phyloP scores from a whole-genome alignment of 768 basidiomycete species.

The Russula emetica region DNA sequence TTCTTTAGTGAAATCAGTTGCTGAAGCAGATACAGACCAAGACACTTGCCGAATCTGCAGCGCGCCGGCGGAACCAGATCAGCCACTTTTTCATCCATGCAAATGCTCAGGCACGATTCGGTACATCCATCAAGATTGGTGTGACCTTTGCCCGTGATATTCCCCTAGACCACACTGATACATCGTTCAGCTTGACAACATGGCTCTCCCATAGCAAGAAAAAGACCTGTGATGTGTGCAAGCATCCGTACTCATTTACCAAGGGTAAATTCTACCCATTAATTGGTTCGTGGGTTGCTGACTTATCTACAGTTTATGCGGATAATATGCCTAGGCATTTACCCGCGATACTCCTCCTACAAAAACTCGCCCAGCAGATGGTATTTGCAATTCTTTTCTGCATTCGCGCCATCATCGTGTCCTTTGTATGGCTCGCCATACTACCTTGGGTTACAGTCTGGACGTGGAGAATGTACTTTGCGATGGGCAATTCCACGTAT shows the following conservation, averaged over 20 bases:
- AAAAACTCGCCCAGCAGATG: conserved; percentile 63
- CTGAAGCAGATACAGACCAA: conserved; percentile 32
- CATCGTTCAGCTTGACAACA: conserved; percentile 65
- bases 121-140: conserved; percentile 98
- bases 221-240: conserved; percentile 95
- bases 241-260: conserved; percentile 85
- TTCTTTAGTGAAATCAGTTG: conserved; percentile 6
- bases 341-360: conserved; percentile 62
- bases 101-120: conserved; percentile 97
- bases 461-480: conserved; percentile 87
- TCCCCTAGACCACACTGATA: conserved; percentile 9
- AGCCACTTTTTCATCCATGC: conserved; percentile 92
- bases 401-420: conserved; percentile 67
- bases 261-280: conserved; percentile 55
- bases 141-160: conserved; percentile 29
- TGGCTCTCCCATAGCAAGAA: conserved; percentile 96
- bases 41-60: conserved; percentile 98
- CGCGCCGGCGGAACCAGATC: conserved; percentile 80
- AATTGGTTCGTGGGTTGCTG: conserved; percentile 6
- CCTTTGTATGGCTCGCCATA: conserved; percentile 78
- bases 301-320: conserved; percentile 65
- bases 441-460: conserved; percentile 87
- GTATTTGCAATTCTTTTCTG: conserved; percentile 56
- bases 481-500: conserved; percentile 77
- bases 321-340: conserved; percentile 75